Percentiles rank a stretch among this genome's conserved stretches.
phyloP scores from a whole-genome alignment of 139 green algal species.

The Auxenochlorella pyrenoidosa region DNA sequence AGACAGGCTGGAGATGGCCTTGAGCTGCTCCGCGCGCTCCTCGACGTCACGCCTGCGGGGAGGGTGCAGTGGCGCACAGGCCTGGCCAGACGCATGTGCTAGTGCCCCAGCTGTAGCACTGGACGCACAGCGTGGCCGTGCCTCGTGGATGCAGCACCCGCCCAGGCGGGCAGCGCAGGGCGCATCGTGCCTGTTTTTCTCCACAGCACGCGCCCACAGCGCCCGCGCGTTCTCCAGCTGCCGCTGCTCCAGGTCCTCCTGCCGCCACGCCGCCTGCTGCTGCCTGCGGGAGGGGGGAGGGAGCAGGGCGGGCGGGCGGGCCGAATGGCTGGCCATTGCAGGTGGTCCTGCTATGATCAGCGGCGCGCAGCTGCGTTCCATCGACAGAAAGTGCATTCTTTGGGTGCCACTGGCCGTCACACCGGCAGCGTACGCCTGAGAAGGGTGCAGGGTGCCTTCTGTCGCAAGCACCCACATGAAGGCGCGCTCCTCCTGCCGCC shows the following conservation, averaged over 20 bases:
- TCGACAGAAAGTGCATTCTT: no score
- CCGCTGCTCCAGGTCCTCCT: slow-evolving; percentile 24
- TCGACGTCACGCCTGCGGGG: slow-evolving; percentile 23
- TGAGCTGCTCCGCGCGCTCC: slow-evolving; percentile 29
- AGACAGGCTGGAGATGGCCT: slow-evolving; percentile 17
- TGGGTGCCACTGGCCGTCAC: no score
- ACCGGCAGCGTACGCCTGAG: no score
- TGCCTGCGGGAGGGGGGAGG: background rate
- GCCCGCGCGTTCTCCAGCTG: slow-evolving; percentile 24
- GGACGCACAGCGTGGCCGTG: no score
- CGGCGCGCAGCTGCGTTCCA: no score
- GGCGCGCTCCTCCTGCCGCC: background rate
- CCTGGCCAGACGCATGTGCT: no score
- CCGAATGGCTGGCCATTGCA: background rate
- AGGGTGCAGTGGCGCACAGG: no score
- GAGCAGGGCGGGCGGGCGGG: no score
- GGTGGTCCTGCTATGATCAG: no score
- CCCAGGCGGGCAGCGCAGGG: background rate
- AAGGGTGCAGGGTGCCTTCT: no score
- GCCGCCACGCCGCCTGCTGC: slow-evolving; percentile 18
- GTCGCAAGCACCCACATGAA: slow-evolving; percentile 7
- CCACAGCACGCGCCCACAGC: slow-evolving; percentile 6
- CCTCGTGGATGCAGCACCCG: no score
- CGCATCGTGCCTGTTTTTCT: slow-evolving; percentile 19
- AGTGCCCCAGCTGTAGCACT: no score